phyloP scores from a whole-genome alignment of 1,284 basidiomycete species.

The Sporisorium reilianum region DNA sequence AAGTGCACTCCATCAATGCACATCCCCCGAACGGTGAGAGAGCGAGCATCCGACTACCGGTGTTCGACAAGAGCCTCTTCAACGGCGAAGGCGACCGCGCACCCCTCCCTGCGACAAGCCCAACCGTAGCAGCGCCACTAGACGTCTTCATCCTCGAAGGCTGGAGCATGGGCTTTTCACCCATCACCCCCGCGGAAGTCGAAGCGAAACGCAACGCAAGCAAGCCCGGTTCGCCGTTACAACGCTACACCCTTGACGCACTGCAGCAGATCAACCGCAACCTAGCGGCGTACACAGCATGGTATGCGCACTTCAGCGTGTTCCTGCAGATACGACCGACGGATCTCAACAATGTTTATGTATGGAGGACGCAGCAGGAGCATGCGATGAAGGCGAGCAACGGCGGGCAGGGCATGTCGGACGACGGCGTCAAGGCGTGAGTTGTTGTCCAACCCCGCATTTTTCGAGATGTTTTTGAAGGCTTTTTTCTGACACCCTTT shows the following conservation, averaged over 20 bases:
- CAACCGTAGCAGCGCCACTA: conserved; percentile 12
- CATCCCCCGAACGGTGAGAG: neutral
- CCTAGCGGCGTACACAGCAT: conserved; percentile 21
- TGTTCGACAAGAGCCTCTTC: conserved; percentile 44
- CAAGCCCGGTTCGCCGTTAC: conserved; percentile 15
- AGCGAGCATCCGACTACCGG: conserved; percentile 16
- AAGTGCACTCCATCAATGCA: conserved; percentile 28
- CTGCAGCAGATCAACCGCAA: conserved; percentile 42
- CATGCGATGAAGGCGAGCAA: conserved; percentile 48
- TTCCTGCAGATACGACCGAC: conserved; percentile 42
- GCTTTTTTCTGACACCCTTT: neutral
- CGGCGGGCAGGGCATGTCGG: conserved; percentile 40
- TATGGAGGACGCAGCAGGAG: conserved; percentile 45
- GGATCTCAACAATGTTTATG: conserved; percentile 40
- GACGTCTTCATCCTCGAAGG: conserved; percentile 50
- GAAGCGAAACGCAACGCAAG: conserved; percentile 6
- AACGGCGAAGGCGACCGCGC: conserved; percentile 39
- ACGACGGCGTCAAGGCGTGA: conserved; percentile 34
- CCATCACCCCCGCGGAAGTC: conserved; percentile 16
- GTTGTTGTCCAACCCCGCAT: neutral
- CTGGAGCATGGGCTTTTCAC: conserved; percentile 49
- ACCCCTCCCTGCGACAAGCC: conserved; percentile 5
- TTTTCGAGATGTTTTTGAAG: neutral
- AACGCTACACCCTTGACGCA: conserved; percentile 17
- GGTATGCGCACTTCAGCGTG: conserved; percentile 39